Percentiles rank a stretch among this genome's conserved stretches.
Evolutionary conservation across 805 yeast species (phyloP).

Genomic region (Yarrowia yakushimensis): DNA sequence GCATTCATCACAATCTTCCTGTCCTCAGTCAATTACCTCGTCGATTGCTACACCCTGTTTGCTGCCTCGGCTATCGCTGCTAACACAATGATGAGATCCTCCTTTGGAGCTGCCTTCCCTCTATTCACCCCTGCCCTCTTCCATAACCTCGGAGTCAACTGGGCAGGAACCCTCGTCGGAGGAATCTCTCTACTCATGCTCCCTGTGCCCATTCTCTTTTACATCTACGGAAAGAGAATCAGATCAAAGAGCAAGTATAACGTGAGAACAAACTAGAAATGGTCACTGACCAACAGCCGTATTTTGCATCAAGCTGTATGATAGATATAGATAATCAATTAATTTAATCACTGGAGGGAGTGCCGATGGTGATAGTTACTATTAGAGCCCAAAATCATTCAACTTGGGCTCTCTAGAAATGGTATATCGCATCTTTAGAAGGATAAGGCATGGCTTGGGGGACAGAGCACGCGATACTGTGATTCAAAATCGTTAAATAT

Average conservation of each 20-base stretch:
- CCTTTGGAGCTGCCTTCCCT: slow-evolving; percentile 68
- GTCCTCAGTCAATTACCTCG: slow-evolving; percentile 65
- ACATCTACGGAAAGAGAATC: slow-evolving; percentile 53
- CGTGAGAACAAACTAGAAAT: not conserved
- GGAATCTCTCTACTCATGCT: slow-evolving; percentile 53
- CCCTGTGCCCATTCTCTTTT: slow-evolving; percentile 68
- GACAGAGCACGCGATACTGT: too few species aligned
- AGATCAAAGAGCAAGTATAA: slow-evolving; percentile 54
- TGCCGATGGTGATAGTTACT: too few species aligned
- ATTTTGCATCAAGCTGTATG: not conserved
- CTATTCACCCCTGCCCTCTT: slow-evolving; percentile 72
- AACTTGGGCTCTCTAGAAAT: too few species aligned
- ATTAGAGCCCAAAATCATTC: too few species aligned
- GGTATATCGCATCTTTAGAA: too few species aligned
- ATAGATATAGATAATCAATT: not conserved
- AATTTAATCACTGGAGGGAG: not conserved
- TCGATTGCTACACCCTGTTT: slow-evolving; percentile 64
- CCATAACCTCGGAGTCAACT: slow-evolving; percentile 60
- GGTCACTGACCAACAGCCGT: not conserved
- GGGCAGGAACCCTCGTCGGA: slow-evolving; percentile 77
- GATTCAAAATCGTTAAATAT: too few species aligned
- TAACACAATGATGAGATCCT: slow-evolving; percentile 65
- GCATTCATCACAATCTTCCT: slow-evolving; percentile 68
- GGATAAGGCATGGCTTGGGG: too few species aligned
- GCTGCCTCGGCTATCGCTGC: slow-evolving; percentile 81